phyloP scores from a whole-genome alignment of 2,329 filamentous ascomycete species.

The Colletotrichum aenigma region DNA sequence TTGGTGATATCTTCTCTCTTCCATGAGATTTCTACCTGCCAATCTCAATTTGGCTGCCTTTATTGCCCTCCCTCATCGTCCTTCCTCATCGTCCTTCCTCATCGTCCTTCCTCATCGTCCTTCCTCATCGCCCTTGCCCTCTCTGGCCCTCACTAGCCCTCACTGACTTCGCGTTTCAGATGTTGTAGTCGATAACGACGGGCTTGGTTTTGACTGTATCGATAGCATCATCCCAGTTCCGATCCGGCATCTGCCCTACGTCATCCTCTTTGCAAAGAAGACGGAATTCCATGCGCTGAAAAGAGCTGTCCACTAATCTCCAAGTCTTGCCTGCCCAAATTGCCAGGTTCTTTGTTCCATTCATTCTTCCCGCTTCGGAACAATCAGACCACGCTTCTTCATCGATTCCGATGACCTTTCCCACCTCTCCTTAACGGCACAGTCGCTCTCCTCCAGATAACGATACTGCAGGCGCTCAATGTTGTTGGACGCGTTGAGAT shows the following conservation, averaged over 20 bases:
- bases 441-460: not conserved
- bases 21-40: not conserved
- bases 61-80: not conserved
- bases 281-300: too few species aligned
- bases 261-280: not conserved
- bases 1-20: not conserved
- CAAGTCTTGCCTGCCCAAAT: not conserved
- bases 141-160: not conserved
- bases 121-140: not conserved
- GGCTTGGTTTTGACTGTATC: too few species aligned
- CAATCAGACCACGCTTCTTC: not conserved
- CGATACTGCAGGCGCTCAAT: not conserved
- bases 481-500: not conserved
- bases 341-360: not conserved
- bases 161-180: too few species aligned
- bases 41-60: not conserved
- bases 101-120: too few species aligned
- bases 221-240: too few species aligned
- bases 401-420: not conserved
- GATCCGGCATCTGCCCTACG: too few species aligned
- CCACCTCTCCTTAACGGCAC: not conserved
- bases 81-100: too few species aligned
- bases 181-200: not conserved
- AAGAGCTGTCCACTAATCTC: too few species aligned
- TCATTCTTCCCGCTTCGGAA: not conserved